Base-by-base conservation (phyloP, 2,329 filamentous ascomycete species). In the Dactylella cylindrospora region DNA sequence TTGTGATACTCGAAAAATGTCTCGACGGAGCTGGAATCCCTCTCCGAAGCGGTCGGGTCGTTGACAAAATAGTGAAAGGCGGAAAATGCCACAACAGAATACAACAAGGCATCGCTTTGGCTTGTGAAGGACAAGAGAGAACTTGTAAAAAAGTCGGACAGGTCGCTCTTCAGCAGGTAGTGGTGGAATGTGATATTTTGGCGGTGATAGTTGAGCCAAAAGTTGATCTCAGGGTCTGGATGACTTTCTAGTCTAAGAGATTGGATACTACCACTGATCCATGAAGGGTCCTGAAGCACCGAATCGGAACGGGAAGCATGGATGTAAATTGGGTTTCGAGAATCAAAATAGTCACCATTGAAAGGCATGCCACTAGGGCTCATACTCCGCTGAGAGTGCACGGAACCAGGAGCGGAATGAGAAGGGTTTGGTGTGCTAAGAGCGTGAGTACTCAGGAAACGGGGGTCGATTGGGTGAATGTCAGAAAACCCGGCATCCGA, bases 1-100 rank as follows among this genome's bases (percentile, higher is more conserved):
- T 95, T 90, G 75, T 97, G 96, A 70, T 94, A 95, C 55, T 84
- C 81, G 22, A 97, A 77, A 68, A 97, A 97, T 46, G 86, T 84
- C 62, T 86, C 80, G 20, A 97, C 44, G 9, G 41, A 45, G 15
- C 36, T 43, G 2, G 10, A 12, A 10, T 54, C 40, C 17, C 22
- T 6, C 9, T 29, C 13, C 66, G 84, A 84, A 17, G 86, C 88
- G 41, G 84, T 76, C 0, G 85, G 81, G 41, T 84, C 82, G 31
- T 79, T 78, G 41, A 96, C 72, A 1, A 86, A 86, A 66, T 85
- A 80, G 67, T 95, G 89, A 70, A 96, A 97, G 0, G 90, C 88
- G 8, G 91, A 80, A 71, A 96, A 97, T 0, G 86, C 89, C 7
- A 90, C 86, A 3, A 96, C 75, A 0, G 90, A 90, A 71, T 95